Evolutionary conservation across 768 basidiomycete species (phyloP).

Genomic region (Terana coerulea): DNA sequence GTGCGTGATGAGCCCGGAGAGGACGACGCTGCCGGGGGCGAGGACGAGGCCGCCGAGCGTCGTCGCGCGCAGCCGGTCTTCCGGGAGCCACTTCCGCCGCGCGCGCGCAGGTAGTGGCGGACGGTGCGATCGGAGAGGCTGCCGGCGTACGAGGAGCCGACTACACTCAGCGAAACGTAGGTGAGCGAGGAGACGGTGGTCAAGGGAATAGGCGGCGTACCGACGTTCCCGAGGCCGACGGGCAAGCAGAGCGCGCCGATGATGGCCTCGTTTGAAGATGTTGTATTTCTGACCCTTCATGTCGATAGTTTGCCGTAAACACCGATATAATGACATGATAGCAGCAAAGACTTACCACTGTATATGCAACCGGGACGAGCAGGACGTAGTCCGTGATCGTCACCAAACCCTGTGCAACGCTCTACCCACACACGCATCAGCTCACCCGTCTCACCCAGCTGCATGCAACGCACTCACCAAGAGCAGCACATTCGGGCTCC

Average conservation of each 20-base stretch:
- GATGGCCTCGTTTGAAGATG: slow-evolving; percentile 50
- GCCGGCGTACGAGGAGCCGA: slow-evolving; percentile 57
- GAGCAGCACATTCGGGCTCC: slow-evolving; percentile 25
- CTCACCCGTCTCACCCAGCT: too few species aligned
- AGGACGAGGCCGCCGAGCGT: slow-evolving; percentile 45
- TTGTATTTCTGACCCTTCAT: slow-evolving; percentile 52
- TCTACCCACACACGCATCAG: slow-evolving; percentile 33
- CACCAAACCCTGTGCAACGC: slow-evolving; percentile 32
- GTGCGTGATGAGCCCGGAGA: slow-evolving; percentile 44
- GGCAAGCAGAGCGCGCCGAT: slow-evolving; percentile 60
- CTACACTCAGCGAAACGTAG: slow-evolving; percentile 28
- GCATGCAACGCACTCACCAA: background rate
- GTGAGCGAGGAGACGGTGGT: background rate
- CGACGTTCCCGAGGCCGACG: slow-evolving; percentile 50
- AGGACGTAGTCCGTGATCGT: slow-evolving; percentile 33
- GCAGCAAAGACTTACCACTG: slow-evolving; percentile 44
- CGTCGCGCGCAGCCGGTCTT: slow-evolving; percentile 59
- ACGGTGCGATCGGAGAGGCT: slow-evolving; percentile 53
- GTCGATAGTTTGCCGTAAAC: background rate
- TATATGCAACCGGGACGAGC: slow-evolving; percentile 59
- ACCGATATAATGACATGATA: background rate
- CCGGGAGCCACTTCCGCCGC: slow-evolving; percentile 60
- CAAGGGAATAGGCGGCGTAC: slow-evolving; percentile 32
- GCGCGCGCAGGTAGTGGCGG: slow-evolving; percentile 42
- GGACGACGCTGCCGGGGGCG: slow-evolving; percentile 47